Conservation (phyloP, 495 filamentous ascomycete genomes). For the Podospora tetraspora region DNA sequence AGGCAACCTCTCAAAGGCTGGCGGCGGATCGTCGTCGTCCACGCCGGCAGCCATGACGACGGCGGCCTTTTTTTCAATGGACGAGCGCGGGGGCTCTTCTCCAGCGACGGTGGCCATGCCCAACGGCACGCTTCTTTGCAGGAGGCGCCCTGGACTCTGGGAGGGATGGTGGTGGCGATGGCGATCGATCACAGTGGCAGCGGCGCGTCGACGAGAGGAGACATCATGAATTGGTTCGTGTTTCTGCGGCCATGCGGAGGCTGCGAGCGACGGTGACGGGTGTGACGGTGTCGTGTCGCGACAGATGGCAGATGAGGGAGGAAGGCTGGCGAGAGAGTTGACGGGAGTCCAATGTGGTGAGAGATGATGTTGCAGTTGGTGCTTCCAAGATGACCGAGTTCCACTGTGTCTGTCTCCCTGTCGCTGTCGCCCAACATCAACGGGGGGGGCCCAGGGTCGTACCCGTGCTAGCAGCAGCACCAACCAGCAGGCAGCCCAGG, state of each 20-base stretch:
- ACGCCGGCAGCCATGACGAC: conserved; percentile 19
- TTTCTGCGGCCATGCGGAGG: neutral
- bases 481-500: neutral
- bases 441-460: neutral
- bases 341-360: neutral
- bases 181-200: conserved; percentile 12
- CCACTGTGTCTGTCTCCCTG: neutral
- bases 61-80: conserved; percentile 32
- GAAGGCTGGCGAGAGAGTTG: neutral
- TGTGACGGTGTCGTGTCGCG: neutral
- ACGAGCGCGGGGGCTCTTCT: conserved; percentile 23
- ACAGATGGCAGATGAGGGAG: conserved; percentile 1
- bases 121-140: conserved; percentile 5
- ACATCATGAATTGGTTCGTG: neutral
- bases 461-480: neutral
- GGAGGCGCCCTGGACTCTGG: conserved; percentile 15
- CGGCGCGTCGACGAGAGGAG: neutral
- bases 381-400: neutral
- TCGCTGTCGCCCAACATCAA: neutral
- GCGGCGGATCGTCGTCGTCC: conserved; percentile 18
- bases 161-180: conserved; percentile 14
- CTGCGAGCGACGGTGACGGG: neutral
- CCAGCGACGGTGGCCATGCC: conserved; percentile 23
- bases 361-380: neutral
- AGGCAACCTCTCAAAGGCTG: conserved; percentile 42